Conservation (phyloP, 495 filamentous ascomycete genomes). For the Tuber melanosporum region DNA sequence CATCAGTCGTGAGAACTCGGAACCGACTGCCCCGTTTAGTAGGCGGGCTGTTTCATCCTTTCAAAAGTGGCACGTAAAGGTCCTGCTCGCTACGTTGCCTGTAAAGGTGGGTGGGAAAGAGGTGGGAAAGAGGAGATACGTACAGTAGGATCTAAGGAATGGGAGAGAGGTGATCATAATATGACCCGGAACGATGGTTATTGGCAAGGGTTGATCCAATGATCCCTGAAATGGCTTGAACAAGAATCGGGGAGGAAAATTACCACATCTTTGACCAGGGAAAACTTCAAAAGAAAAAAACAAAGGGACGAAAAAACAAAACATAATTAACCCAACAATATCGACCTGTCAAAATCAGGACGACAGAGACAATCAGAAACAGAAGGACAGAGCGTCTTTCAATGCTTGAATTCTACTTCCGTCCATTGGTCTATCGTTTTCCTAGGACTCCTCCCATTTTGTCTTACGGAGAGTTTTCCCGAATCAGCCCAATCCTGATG, state of each 20-base stretch:
- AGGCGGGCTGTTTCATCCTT: constrained; percentile 33
- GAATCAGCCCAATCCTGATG: not conserved
- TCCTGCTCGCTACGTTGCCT: constrained; percentile 20
- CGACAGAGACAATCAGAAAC: constrained; percentile 3
- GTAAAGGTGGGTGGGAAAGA: constrained; percentile 6
- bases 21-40: constrained; percentile 31
- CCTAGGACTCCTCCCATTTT: not conserved
- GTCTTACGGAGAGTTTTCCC: not conserved
- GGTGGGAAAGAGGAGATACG: constrained; percentile 22
- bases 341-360: constrained; percentile 11
- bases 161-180: not conserved
- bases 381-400: constrained; percentile 4
- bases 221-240: constrained; percentile 2
- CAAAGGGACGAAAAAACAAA: not conserved
- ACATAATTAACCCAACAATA: constrained; percentile 1
- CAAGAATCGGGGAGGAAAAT: not conserved
- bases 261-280: not conserved
- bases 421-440: not conserved
- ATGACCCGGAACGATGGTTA: constrained; percentile 29
- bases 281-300: not conserved
- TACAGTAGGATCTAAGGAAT: not conserved
- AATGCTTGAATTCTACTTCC: constrained; percentile 4
- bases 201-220: constrained; percentile 17
- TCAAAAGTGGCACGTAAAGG: constrained; percentile 28
- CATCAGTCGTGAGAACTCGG: constrained; percentile 29